A percentile compares a stretch with the other conserved stretches of the same genome.
Evolutionary conservation across 495 filamentous ascomycete species (phyloP).

Genomic region (Hypoxylon trugodes): DNA sequence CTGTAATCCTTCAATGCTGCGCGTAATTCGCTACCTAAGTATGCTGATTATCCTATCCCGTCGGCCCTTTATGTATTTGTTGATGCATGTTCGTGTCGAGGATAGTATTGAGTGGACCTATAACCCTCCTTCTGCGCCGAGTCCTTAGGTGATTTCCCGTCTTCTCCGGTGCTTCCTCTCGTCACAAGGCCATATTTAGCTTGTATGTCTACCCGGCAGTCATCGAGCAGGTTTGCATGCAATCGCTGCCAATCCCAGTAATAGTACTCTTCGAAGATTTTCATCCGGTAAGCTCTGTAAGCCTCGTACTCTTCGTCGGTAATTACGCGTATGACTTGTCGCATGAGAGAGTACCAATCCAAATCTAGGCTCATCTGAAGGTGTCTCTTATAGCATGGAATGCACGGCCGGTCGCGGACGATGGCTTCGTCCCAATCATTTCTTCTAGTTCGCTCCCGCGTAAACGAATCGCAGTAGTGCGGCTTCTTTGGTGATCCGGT

Average conservation of each 20-base stretch:
- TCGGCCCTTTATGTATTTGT: too few relatives aligned
- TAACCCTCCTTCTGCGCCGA: too few relatives aligned
- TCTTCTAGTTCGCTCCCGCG: neutral
- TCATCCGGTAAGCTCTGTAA: neutral
- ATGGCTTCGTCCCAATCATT: neutral
- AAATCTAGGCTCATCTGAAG: neutral
- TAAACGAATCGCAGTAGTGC: neutral
- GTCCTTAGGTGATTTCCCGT: too few relatives aligned
- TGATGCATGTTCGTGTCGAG: too few relatives aligned
- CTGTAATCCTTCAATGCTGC: too few relatives aligned
- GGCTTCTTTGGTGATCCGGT: neutral
- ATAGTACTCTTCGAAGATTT: neutral
- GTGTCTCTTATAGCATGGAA: neutral
- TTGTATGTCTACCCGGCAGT: neutral
- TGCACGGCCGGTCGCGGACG: neutral
- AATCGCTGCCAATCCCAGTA: neutral
- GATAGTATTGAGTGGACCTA: too few relatives aligned
- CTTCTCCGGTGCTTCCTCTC: too few relatives aligned
- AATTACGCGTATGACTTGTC: neutral
- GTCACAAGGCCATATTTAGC: too few relatives aligned
- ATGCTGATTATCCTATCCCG: too few relatives aligned
- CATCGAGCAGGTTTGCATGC: neutral
- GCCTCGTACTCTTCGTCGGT: neutral
- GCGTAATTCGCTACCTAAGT: too few relatives aligned
- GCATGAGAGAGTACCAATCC: constrained; percentile 1